These are phyloP conservation scores for Sordariomycetes sp. DNA, from an alignment of 2,329 filamentous ascomycete species.

Conservation along the genomic window DNA sequence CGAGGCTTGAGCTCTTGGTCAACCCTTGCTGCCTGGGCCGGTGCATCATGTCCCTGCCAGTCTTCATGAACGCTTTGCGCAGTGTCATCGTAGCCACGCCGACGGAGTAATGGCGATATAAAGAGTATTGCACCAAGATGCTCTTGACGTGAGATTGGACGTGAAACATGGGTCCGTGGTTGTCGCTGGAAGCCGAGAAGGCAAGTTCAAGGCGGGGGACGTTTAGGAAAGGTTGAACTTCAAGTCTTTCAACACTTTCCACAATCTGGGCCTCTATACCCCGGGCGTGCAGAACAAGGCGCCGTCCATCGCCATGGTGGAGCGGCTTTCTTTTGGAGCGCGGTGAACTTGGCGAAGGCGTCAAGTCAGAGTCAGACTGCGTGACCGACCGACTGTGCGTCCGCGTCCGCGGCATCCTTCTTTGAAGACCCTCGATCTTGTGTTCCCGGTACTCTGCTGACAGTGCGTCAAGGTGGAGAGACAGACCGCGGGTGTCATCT, in stretches of 20 bases:
- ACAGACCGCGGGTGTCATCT: slow-evolving; percentile 70
- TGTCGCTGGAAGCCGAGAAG: slow-evolving; percentile 76
- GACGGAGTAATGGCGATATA: slow-evolving; percentile 86
- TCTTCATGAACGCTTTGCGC: slow-evolving; percentile 55
- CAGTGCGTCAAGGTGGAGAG: slow-evolving; percentile 80
- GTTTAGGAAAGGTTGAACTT: slow-evolving; percentile 76
- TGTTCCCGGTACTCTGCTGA: slow-evolving; percentile 83
- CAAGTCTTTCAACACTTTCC: slow-evolving; percentile 75
- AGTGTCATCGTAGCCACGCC: slow-evolving; percentile 74
- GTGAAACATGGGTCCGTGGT: slow-evolving; percentile 80
- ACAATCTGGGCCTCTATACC: slow-evolving; percentile 87
- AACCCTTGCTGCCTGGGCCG: slow-evolving; percentile 20
- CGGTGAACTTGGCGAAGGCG: slow-evolving; percentile 23
- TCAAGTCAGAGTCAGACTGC: slow-evolving; percentile 58
- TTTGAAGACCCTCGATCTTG: slow-evolving; percentile 55
- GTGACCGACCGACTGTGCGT: slow-evolving; percentile 64
- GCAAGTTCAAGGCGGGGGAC: slow-evolving; percentile 83
- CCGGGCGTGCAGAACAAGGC: slow-evolving; percentile 69
- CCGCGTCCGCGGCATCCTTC: slow-evolving; percentile 55
- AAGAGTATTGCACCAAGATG: slow-evolving; percentile 77
- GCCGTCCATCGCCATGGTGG: slow-evolving; percentile 63
- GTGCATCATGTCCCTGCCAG: slow-evolving; percentile 28
- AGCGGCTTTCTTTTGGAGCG: slow-evolving; percentile 42
- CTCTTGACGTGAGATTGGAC: slow-evolving; percentile 74
- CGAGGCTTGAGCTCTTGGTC: slow-evolving; percentile 20